Evolutionary conservation across 2,329 filamentous ascomycete genomes (phyloP), one percentile per base, ranked within the genome.

Genomic region (Polytolypa hystricis): DNA sequence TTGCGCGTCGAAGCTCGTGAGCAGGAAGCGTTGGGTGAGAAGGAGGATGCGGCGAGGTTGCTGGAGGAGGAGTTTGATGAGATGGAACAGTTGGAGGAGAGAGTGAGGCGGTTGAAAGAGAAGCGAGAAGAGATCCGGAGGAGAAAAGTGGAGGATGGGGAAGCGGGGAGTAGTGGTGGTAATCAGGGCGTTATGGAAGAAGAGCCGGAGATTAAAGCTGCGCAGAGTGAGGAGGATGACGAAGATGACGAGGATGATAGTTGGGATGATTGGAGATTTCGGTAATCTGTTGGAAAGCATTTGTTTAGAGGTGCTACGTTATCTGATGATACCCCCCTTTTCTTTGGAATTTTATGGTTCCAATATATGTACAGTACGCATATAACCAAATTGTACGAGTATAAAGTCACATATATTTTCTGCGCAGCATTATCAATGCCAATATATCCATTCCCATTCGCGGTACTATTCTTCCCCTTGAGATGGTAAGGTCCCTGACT

Each of bases 21-120:
- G 37, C 67, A 67, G 1, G 66, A 73, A 28, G 64, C 62, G 1
- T 77, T 81, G 39, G 79, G 78, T 26, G 82, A 86, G 53, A 73
- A 73, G 38, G 84, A 91, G 54, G 84, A 91, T 49, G 83, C 84
- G 1, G 73, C 72, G 28, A 70, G 79, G 15, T 76, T 79, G 19
- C 60, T 87, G 39, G 80, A 85, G 57, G 74, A 79, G 27, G 84
- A 89, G 56, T 81, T 89, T 46, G 82, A 85, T 40, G 79, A 86
- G 53, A 89, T 89, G 83, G 79, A 82, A 52, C 74, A 78, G 51
- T 68, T 89, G 30, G 84, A 89, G 56, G 73, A 74, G 35, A 72
- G 82, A 5, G 79, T 89, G 9, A 67, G 69, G 41, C 70, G 67
- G 42, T 58, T 89, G 37, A 80, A 82, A 53, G 76, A 83, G 52